These are phyloP conservation scores for Oryza coarctata DNA, from an alignment of 176 grass and related monocot genomes.

Conservation along the genomic window DNA sequence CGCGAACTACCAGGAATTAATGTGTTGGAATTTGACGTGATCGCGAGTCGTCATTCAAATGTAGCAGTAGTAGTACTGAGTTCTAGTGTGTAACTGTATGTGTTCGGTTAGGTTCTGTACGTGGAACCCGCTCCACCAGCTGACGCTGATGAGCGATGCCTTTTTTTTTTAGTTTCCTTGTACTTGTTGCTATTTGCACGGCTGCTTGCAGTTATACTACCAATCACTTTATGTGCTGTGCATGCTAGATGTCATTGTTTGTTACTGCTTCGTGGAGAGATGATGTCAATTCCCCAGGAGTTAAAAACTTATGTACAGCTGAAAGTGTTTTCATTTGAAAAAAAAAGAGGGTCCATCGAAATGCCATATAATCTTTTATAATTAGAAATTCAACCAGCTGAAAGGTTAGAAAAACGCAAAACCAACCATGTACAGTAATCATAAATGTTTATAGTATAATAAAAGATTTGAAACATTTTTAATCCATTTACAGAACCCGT, in stretches of 20 bases:
- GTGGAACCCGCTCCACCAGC: not conserved
- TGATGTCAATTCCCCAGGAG: not conserved
- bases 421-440: not conserved
- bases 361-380: not conserved
- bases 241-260: not conserved
- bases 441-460: not conserved
- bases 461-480: not conserved
- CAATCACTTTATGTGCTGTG: not conserved
- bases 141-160: not conserved
- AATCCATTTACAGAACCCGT: not conserved
- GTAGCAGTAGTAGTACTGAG: not conserved
- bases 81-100: not conserved
- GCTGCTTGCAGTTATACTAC: not conserved
- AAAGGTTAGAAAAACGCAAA: not conserved
- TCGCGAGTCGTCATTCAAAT: not conserved
- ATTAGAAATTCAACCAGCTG: not conserved
- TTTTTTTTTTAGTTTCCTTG: not conserved
- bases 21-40: not conserved
- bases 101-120: not conserved
- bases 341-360: not conserved
- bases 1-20: slow-evolving; percentile 23
- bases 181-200: not conserved
- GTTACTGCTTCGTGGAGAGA: not conserved
- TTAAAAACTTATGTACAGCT: not conserved
- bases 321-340: not conserved